phyloP scores from a whole-genome alignment of 2,329 filamentous ascomycete species.

The Emydomyces testavorans region DNA sequence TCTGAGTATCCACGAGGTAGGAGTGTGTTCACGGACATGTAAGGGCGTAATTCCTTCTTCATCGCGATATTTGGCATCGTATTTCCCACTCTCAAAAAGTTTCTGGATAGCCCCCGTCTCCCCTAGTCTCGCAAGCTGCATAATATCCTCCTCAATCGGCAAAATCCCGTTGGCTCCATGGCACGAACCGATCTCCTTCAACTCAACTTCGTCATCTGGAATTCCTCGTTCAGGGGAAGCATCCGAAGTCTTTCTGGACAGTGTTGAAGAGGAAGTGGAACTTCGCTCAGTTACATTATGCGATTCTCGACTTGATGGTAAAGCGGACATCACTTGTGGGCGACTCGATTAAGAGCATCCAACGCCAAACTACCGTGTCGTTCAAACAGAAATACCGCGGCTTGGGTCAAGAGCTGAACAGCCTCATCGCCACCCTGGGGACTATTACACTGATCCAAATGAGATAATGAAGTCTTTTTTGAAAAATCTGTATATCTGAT shows the following conservation, averaged over 20 bases:
- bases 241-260: neutral
- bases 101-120: slow-evolving; percentile 79
- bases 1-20: neutral
- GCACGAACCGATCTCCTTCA: slow-evolving; percentile 28
- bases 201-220: slow-evolving; percentile 28
- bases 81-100: slow-evolving; percentile 72
- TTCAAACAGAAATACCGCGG: neutral
- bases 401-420: neutral
- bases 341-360: neutral
- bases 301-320: slow-evolving; percentile 1
- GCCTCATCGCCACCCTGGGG: neutral
- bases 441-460: neutral
- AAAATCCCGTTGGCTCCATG: slow-evolving; percentile 26
- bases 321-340: slow-evolving; percentile 6
- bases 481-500: neutral
- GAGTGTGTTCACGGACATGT: slow-evolving; percentile 48
- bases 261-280: slow-evolving; percentile 3
- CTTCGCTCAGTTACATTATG: slow-evolving; percentile 1
- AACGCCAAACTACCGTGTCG: neutral
- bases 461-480: no score
- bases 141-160: slow-evolving; percentile 63
- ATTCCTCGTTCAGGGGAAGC: slow-evolving; percentile 1
- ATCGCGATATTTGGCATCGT: slow-evolving; percentile 71
- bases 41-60: slow-evolving; percentile 90
- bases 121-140: slow-evolving; percentile 85